Percentiles rank a stretch among this genome's conserved stretches.
Evolutionary conservation across 75 land plant species (phyloP).

Genomic region (Larix kaempferi): DNA sequence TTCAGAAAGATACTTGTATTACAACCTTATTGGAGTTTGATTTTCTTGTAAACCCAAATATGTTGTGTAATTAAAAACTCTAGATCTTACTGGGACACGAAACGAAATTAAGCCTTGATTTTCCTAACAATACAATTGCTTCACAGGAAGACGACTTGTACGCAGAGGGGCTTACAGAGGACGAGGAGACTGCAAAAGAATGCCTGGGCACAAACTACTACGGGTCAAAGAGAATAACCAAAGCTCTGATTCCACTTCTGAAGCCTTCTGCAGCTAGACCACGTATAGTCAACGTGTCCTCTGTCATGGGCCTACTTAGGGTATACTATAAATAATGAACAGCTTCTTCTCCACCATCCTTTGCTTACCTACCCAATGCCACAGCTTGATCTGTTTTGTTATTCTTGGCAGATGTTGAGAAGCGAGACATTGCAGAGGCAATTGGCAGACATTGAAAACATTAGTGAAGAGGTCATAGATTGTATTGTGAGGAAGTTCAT

Average conservation of each 20-base stretch:
- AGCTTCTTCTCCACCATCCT: background rate
- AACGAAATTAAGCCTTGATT: background rate
- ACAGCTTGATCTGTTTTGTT: background rate
- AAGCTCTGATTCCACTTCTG: constrained; percentile 66
- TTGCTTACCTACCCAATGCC: too few relatives aligned
- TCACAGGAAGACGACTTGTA: background rate
- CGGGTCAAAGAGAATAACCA: constrained; percentile 55
- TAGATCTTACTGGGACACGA: background rate
- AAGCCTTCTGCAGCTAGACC: constrained; percentile 58
- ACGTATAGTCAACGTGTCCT: constrained; percentile 75
- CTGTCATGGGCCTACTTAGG: constrained; percentile 4
- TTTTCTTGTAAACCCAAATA: background rate
- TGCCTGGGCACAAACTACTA: constrained; percentile 51
- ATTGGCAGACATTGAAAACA: background rate
- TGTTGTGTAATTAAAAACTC: background rate
- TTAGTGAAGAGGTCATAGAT: constrained; percentile 27
- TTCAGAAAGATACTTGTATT: background rate
- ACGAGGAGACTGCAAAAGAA: background rate
- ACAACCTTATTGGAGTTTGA: background rate
- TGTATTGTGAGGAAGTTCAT: constrained; percentile 22
- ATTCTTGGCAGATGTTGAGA: constrained; percentile 13
- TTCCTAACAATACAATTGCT: background rate
- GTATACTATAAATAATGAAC: background rate
- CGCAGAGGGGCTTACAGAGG: background rate
- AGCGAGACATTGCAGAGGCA: constrained; percentile 11